Evolutionary conservation across 768 basidiomycete species (phyloP).

Genomic region (Termitomyces sp.): DNA sequence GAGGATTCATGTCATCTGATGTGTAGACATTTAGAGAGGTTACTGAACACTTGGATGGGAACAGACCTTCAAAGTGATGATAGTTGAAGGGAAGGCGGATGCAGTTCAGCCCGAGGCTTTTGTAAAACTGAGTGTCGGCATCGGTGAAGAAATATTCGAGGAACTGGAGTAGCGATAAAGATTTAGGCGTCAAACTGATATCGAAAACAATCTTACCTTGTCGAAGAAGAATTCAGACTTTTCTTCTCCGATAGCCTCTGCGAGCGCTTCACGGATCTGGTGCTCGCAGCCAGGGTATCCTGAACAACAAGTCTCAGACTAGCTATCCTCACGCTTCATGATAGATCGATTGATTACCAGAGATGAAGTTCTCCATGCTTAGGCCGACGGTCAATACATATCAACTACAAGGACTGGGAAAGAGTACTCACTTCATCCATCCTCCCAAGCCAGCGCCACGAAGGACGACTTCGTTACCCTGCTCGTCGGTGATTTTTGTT

Average conservation of each 20-base stretch:
- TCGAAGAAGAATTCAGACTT: conserved; percentile 83
- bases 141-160: conserved; percentile 83
- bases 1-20: conserved; percentile 74
- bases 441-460: conserved; percentile 79
- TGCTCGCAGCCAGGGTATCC: conserved; percentile 82
- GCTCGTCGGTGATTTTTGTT: conserved; percentile 56
- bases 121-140: conserved; percentile 74
- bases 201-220: conserved; percentile 44
- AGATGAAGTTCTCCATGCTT: conserved; percentile 80
- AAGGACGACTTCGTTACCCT: conserved; percentile 57
- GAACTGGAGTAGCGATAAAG: conserved; percentile 44
- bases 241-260: conserved; percentile 58
- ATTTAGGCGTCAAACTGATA: conserved; percentile 2
- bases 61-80: conserved; percentile 61
- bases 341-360: conserved; percentile 35
- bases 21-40: background rate
- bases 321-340: background rate
- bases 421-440: conserved; percentile 75
- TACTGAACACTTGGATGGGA: background rate
- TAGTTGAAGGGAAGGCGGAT: conserved; percentile 78
- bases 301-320: conserved; percentile 16
- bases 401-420: conserved; percentile 3
- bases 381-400: conserved; percentile 6
- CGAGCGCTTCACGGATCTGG: conserved; percentile 73
- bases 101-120: conserved; percentile 75